Conservation (phyloP, 2,329 filamentous ascomycete genomes). For the Exophiala sp. region DNA sequence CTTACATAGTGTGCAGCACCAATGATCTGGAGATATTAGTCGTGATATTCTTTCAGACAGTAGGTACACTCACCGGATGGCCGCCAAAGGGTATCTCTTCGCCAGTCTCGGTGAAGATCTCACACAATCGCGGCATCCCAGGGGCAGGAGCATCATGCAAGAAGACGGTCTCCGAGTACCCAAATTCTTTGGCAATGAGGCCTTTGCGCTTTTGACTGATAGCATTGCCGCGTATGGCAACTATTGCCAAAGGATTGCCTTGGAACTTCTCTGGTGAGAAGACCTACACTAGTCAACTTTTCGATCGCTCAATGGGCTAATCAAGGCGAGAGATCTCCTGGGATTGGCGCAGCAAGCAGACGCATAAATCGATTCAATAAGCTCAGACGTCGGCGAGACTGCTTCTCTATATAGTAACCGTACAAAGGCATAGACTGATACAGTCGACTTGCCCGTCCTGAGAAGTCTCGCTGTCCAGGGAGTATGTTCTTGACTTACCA, state of each 20-base stretch:
- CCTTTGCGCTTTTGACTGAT: conserved; percentile 56
- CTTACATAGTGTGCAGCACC: conserved; percentile 52
- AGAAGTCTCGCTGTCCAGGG: background rate
- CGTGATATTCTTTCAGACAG: background rate
- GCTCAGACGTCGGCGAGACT: too few relatives aligned
- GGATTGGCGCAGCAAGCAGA: background rate
- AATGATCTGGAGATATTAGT: conserved; percentile 40
- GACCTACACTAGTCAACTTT: conserved; percentile 32
- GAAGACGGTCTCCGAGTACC: conserved; percentile 63
- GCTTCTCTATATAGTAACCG: background rate
- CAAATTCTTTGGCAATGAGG: conserved; percentile 60
- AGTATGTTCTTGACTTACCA: background rate
- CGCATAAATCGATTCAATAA: background rate
- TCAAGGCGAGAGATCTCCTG: background rate
- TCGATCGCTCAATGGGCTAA: background rate
- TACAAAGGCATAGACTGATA: background rate
- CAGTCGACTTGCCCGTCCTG: background rate
- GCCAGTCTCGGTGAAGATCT: conserved; percentile 55
- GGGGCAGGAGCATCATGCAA: conserved; percentile 47
- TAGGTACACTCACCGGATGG: conserved; percentile 44
- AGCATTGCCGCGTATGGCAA: conserved; percentile 47
- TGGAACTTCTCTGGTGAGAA: conserved; percentile 48
- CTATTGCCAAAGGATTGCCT: conserved; percentile 61
- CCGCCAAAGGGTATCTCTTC: conserved; percentile 60
- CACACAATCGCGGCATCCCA: conserved; percentile 45